Evolutionary conservation across 257 asterid genomes (phyloP), one percentile per base, ranked within the genome.

Genomic region (Fraxinus quadrangulata): DNA sequence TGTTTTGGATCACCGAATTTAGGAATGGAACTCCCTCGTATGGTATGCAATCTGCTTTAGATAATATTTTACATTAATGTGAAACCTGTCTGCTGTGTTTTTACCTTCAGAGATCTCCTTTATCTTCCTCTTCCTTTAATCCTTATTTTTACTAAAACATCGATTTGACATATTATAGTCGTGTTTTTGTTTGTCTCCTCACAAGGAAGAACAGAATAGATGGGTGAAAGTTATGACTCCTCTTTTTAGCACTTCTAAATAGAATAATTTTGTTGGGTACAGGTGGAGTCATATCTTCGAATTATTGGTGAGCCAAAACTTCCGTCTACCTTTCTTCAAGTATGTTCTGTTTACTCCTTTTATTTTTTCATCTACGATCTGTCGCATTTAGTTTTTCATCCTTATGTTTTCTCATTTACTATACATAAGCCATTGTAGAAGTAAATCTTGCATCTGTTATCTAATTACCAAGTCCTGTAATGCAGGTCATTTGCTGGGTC

Each of bases 401-500:
- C 67, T 59, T 21, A 3, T 4, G 8, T 26, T 63, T 63, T 63
- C 34, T 63, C 7, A 6, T 63, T 63, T 23, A 7, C 14, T 26
- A 2, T 23, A 63, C 36, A 24, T 26, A 77, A 87, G 84, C 85
- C 66, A 85, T 87, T 74, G 2, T 7, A 63, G 69, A 63, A 49
- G 17, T 71, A 40, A 26, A 39, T 80, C 75, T 72, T 40, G 59
- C 34, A 59, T 39, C 51, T 67, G 75, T 40, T 79, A 75, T 73
- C 63, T 82, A 89, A 51, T 23, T 76, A 9, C 49, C 78, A 63
- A 74, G 72, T 63, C 69, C 72, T 70, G 74, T 71, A 51, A 75
- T 69, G 42, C 86, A 96, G 99, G 97, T 96, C 73, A 96, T 96
- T 82, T 96, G 99, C 78, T 96, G 99, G 99, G 97, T 96, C 76